A percentile compares a stretch with the other conserved stretches of the same genome.
phyloP scores from a whole-genome alignment of 179 eudicot genomes.

The Pouteria campechiana region DNA sequence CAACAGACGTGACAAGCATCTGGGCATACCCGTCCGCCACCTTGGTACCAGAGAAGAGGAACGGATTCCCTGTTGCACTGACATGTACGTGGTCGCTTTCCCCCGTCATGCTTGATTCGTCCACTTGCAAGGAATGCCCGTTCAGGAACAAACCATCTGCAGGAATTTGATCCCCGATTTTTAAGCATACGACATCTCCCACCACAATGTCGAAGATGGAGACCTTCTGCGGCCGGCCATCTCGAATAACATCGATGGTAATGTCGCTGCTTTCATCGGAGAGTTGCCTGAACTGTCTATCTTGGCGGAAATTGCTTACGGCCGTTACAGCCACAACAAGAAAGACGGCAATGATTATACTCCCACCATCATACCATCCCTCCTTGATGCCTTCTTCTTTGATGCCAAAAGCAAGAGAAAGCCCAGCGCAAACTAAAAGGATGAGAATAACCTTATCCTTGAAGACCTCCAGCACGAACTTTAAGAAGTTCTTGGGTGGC shows the following conservation, averaged over 20 bases:
- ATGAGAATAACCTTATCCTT: conserved; percentile 20
- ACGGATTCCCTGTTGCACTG: conserved; percentile 6
- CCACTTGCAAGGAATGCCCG: conserved; percentile 17
- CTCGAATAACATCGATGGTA: conserved; percentile 12
- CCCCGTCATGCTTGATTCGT: conserved; percentile 28
- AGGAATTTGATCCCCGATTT: conserved; percentile 29
- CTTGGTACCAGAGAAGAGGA: conserved; percentile 21
- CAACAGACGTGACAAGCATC: conserved; percentile 31
- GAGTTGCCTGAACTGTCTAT: conserved; percentile 14
- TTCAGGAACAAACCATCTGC: conserved; percentile 26
- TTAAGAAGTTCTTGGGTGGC: conserved; percentile 11
- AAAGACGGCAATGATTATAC: conserved; percentile 21
- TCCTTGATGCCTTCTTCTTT: conserved; percentile 15
- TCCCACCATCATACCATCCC: conserved; percentile 35
- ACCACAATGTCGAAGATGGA: conserved; percentile 22
- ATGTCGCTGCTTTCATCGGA: conserved; percentile 11
- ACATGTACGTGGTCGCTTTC: conserved; percentile 17
- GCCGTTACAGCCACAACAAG: conserved; percentile 18
- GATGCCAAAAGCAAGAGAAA: conserved; percentile 27
- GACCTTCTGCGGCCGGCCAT: conserved; percentile 9
- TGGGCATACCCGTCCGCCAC: conserved; percentile 18
- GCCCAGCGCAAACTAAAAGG: conserved; percentile 20
- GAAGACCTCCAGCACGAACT: conserved; percentile 17
- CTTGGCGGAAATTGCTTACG: conserved; percentile 9
- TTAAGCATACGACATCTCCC: conserved; percentile 26